phyloP scores from a whole-genome alignment of 768 basidiomycete genomes.

The Auricularia cornea region DNA sequence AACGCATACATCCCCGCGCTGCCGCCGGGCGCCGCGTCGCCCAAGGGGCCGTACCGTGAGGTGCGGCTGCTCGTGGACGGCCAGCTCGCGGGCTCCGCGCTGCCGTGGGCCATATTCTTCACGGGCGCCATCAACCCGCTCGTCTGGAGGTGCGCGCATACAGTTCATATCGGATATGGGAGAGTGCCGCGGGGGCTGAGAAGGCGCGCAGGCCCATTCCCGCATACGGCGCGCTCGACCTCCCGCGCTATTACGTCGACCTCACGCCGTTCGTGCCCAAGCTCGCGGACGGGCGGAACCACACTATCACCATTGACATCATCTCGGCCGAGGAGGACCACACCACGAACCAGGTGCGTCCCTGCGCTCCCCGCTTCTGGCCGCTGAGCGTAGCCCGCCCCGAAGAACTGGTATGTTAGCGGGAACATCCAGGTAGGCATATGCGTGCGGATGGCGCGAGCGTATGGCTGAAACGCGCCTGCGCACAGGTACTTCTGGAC shows the following conservation, averaged over 20 bases:
- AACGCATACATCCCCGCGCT: conserved; percentile 49
- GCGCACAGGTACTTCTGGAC: background rate
- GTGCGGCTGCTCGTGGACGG: conserved; percentile 53
- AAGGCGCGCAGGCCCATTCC: conserved; percentile 49
- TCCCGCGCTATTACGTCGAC: conserved; percentile 72
- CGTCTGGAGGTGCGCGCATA: conserved; percentile 57
- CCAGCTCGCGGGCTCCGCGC: conserved; percentile 44
- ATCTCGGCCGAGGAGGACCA: conserved; percentile 60
- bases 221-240: conserved; percentile 66
- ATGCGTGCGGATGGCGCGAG: conserved; percentile 1
- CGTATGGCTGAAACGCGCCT: no score
- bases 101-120: conserved; percentile 57
- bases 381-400: background rate
- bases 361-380: background rate
- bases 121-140: conserved; percentile 37
- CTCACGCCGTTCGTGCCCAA: conserved; percentile 69
- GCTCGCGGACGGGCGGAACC: conserved; percentile 58
- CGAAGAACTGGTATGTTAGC: conserved; percentile 43
- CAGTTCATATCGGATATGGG: background rate
- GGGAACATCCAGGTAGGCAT: conserved; percentile 41
- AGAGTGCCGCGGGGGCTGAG: background rate
- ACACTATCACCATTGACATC: conserved; percentile 66
- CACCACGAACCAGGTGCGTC: conserved; percentile 44
- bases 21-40: conserved; percentile 41
- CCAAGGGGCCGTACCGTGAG: conserved; percentile 51